Evolutionary conservation across 2,329 filamentous ascomycete genomes (phyloP).

Genomic region (Verruconis gallopava): DNA sequence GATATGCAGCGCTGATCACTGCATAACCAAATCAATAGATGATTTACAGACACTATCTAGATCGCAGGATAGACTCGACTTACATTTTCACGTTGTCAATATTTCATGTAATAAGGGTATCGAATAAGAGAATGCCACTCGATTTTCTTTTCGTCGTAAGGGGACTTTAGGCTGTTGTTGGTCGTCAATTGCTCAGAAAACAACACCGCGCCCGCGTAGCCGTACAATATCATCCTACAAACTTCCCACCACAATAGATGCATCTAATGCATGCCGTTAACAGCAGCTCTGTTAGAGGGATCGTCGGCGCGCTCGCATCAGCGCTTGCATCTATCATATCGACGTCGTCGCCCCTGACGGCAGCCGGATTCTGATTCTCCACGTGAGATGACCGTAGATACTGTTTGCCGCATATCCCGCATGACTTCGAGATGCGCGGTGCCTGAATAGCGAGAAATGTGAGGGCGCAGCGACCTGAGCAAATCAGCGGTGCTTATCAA

Average conservation of each 20-base stretch:
- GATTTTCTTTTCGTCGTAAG: too few species aligned
- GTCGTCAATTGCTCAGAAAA: too few species aligned
- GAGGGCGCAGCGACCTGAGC: constrained; percentile 37
- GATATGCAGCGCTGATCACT: too few species aligned
- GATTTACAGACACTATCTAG: too few species aligned
- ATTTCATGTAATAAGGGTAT: too few species aligned
- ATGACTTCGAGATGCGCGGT: constrained; percentile 40
- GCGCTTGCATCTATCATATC: background rate
- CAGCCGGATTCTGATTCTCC: constrained; percentile 2
- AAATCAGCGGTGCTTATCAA: constrained; percentile 11
- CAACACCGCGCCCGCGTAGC: too few species aligned
- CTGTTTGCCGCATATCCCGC: constrained; percentile 37
- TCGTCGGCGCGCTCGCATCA: constrained; percentile 14
- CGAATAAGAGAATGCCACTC: too few species aligned
- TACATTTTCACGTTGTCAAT: too few species aligned
- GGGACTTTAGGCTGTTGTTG: too few species aligned
- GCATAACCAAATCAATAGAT: too few species aligned
- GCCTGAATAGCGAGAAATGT: constrained; percentile 43
- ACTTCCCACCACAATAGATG: constrained; percentile 26
- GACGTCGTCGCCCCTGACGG: background rate
- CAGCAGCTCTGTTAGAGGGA: constrained; percentile 18
- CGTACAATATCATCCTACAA: constrained; percentile 17
- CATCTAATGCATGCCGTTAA: constrained; percentile 24
- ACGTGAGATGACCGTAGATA: constrained; percentile 22
- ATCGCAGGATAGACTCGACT: too few species aligned